These are phyloP conservation scores for Coleophoma cylindrospora DNA, from an alignment of 2,329 filamentous ascomycete species.

Conservation along the genomic window DNA sequence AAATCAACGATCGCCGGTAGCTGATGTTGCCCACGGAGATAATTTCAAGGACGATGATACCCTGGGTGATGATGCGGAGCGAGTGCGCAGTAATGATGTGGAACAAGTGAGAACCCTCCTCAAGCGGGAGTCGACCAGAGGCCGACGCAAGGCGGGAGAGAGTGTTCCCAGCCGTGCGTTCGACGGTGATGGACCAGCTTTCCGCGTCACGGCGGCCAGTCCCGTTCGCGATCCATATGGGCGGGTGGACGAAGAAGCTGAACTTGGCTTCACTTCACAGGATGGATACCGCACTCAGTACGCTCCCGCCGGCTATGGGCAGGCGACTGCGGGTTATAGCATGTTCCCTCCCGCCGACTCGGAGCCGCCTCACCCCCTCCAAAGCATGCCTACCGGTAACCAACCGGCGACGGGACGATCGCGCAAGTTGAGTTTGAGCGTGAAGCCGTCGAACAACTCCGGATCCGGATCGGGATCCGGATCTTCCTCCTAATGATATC, in stretches of 20 bases:
- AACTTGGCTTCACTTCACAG: conserved; percentile 9
- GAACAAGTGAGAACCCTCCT: conserved; percentile 17
- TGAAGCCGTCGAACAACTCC: background rate
- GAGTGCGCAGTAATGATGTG: conserved; percentile 14
- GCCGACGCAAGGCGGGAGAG: conserved; percentile 21
- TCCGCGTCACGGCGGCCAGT: conserved; percentile 11
- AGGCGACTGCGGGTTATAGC: background rate
- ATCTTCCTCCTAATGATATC: too few relatives aligned
- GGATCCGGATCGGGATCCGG: background rate
- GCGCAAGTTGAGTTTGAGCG: background rate
- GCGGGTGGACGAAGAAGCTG: conserved; percentile 18
- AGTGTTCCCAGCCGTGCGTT: conserved; percentile 7
- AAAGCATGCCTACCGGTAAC: background rate
- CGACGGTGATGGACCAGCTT: conserved; percentile 1
- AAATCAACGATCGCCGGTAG: conserved; percentile 24
- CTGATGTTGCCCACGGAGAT: conserved; percentile 34
- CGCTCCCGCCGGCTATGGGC: background rate
- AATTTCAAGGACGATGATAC: conserved; percentile 12
- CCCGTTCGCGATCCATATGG: conserved; percentile 1
- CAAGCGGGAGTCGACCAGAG: conserved; percentile 22
- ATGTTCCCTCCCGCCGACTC: background rate
- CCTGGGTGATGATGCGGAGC: background rate
- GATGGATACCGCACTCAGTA: background rate
- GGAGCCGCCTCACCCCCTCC: background rate
- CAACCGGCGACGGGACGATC: background rate